phyloP scores from a whole-genome alignment of 805 yeast genomes.

The Sungouiozyma ichnusensis region DNA sequence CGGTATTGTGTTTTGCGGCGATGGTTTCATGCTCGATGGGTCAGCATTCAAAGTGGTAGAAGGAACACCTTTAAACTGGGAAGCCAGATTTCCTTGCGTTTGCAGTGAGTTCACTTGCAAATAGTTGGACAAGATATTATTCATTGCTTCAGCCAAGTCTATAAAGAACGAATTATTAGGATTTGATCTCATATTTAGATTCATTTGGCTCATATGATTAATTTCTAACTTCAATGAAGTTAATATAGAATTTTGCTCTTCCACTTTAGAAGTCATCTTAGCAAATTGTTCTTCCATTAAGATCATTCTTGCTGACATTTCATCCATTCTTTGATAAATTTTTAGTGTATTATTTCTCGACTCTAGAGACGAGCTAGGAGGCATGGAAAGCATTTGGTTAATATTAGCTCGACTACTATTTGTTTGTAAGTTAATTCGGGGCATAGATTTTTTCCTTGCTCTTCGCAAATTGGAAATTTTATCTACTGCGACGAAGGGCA shows the following conservation, averaged over 20 bases:
- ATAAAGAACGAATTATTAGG: slow-evolving; percentile 10
- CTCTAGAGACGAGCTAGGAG: slow-evolving; percentile 1
- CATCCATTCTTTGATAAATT: slow-evolving; percentile 27
- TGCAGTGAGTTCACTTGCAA: slow-evolving; percentile 7
- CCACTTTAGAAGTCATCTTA: slow-evolving; percentile 16
- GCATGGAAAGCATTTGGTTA: slow-evolving; percentile 1
- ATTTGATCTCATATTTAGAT: neutral
- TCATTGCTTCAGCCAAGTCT: slow-evolving; percentile 23
- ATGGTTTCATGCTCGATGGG: neutral
- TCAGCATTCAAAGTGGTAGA: slow-evolving; percentile 1
- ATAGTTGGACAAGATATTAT: slow-evolving; percentile 22
- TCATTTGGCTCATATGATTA: neutral
- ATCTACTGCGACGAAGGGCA: neutral
- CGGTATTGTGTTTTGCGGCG: slow-evolving; percentile 1
- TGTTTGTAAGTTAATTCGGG: neutral
- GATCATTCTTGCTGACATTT: slow-evolving; percentile 22
- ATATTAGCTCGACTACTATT: neutral
- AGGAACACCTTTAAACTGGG: slow-evolving; percentile 1
- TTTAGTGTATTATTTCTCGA: slow-evolving; percentile 9
- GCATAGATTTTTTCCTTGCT: neutral
- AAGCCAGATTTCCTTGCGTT: neutral
- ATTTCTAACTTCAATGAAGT: neutral
- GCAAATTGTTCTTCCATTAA: slow-evolving; percentile 26
- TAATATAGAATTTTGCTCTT: slow-evolving; percentile 11
- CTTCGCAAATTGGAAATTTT: neutral